Conservation (phyloP, 352 stramenopile species). For the Pythium dissotocum region DNA sequence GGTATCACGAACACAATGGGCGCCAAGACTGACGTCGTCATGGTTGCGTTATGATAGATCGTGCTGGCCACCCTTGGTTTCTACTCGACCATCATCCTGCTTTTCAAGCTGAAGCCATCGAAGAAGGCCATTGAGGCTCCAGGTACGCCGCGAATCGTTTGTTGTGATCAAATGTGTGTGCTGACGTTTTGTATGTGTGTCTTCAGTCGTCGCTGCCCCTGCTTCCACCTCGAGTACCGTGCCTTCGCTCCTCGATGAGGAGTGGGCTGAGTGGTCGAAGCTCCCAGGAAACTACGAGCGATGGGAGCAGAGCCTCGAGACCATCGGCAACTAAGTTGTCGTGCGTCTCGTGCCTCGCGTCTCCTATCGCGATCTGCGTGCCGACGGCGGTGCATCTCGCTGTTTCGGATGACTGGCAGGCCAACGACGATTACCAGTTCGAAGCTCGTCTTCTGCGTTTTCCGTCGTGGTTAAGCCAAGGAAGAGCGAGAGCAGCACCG, state of each 20-base stretch:
- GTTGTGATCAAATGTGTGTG: background rate
- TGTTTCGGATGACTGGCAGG: background rate
- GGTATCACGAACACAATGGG: background rate
- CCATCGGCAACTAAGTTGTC: constrained; percentile 69
- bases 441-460: background rate
- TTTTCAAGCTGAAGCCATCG: constrained; percentile 86
- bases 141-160: constrained; percentile 28
- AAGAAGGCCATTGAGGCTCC: constrained; percentile 69
- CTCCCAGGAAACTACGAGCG: constrained; percentile 80
- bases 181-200: constrained; percentile 8
- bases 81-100: constrained; percentile 77
- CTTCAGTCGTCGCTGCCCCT: constrained; percentile 35
- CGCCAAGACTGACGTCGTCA: background rate
- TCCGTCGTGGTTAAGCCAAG: background rate
- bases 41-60: constrained; percentile 47
- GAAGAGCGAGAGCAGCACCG: background rate
- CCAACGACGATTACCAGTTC: background rate
- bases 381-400: background rate
- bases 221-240: constrained; percentile 57
- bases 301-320: constrained; percentile 89
- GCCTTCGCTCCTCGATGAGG: constrained; percentile 82
- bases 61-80: constrained; percentile 80
- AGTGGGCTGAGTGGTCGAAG: constrained; percentile 88
- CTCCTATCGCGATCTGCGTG: background rate
- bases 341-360: constrained; percentile 3